Conservation (phyloP, 2,329 filamentous ascomycete species). For the Fusarium sp. region DNA sequence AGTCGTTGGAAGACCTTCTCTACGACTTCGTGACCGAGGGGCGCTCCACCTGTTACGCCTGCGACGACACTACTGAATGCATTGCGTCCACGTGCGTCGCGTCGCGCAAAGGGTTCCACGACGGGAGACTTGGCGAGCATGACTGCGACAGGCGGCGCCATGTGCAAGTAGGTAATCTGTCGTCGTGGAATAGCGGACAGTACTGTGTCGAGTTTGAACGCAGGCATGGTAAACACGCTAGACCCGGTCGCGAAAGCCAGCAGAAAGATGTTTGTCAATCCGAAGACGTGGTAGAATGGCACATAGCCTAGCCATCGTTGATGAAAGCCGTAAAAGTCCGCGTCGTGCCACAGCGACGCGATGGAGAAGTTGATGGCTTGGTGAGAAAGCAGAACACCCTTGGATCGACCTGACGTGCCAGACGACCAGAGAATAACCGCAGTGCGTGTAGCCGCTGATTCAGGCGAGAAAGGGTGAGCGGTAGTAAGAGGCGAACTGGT, state of each 20-base stretch:
- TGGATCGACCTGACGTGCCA: slow-evolving; percentile 78
- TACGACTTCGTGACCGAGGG: slow-evolving; percentile 65
- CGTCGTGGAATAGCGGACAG: slow-evolving; percentile 70
- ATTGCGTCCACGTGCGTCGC: slow-evolving; percentile 56
- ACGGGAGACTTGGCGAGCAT: slow-evolving; percentile 76
- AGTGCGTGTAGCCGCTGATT: slow-evolving; percentile 65
- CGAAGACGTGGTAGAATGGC: slow-evolving; percentile 76
- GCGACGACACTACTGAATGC: slow-evolving; percentile 68
- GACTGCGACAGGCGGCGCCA: slow-evolving; percentile 78
- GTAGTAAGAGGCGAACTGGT: slow-evolving; percentile 61
- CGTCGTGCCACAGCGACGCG: slow-evolving; percentile 60
- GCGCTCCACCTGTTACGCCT: slow-evolving; percentile 72
- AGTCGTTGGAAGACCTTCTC: slow-evolving; percentile 70
- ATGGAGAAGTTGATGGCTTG: slow-evolving; percentile 72
- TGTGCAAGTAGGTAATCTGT: slow-evolving; percentile 71
- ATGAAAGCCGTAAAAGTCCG: slow-evolving; percentile 56
- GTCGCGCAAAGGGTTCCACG: slow-evolving; percentile 69
- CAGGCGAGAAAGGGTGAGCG: slow-evolving; percentile 52
- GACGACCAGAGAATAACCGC: slow-evolving; percentile 61
- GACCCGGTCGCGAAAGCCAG: slow-evolving; percentile 64
- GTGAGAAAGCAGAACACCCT: slow-evolving; percentile 80
- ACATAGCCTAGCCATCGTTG: slow-evolving; percentile 70
- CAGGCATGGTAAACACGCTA: slow-evolving; percentile 75
- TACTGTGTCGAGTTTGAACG: slow-evolving; percentile 75
- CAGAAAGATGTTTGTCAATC: slow-evolving; percentile 68